A percentile compares a stretch with the other conserved stretches of the same genome.
Evolutionary conservation across 2,329 filamentous ascomycete species (phyloP).

Genomic region (Ophiognomonia clavigignenti-juglandacearum): DNA sequence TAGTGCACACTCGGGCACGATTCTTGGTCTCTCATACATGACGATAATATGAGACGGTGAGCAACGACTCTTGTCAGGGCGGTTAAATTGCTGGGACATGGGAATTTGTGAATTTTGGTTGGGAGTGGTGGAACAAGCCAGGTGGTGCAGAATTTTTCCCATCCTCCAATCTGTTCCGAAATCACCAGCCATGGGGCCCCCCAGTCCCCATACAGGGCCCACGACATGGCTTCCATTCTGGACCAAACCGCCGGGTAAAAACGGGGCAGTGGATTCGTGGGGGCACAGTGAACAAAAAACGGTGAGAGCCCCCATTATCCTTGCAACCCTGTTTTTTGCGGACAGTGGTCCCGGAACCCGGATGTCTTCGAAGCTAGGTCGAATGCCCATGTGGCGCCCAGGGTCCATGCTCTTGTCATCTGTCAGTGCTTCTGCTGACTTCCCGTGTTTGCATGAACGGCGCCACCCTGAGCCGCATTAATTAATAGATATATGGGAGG

Average conservation of each 20-base stretch:
- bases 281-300: conserved; percentile 12
- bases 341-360: conserved; percentile 8
- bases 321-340: conserved; percentile 9
- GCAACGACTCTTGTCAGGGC: not conserved
- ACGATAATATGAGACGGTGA: conserved; percentile 13
- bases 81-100: conserved; percentile 12
- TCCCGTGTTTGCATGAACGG: conserved; percentile 6
- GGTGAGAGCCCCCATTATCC: conserved; percentile 16
- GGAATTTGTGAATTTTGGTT: not conserved
- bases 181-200: not conserved
- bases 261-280: conserved; percentile 8
- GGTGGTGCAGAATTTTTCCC: conserved; percentile 15
- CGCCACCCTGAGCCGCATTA: conserved; percentile 2
- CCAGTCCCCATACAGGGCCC: not conserved
- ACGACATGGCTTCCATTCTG: conserved; percentile 8
- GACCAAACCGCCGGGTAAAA: conserved; percentile 12
- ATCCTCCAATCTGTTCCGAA: conserved; percentile 5
- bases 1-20: not conserved
- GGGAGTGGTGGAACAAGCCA: conserved; percentile 7
- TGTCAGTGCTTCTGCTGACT: not conserved
- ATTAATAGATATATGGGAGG: conserved; percentile 71
- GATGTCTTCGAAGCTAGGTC: not conserved
- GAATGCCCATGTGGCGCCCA: conserved; percentile 8
- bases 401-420: conserved; percentile 7
- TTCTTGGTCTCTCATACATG: not conserved